Base-by-base conservation (phyloP, 495 filamentous ascomycete genomes). In the Xylaria longipes region DNA sequence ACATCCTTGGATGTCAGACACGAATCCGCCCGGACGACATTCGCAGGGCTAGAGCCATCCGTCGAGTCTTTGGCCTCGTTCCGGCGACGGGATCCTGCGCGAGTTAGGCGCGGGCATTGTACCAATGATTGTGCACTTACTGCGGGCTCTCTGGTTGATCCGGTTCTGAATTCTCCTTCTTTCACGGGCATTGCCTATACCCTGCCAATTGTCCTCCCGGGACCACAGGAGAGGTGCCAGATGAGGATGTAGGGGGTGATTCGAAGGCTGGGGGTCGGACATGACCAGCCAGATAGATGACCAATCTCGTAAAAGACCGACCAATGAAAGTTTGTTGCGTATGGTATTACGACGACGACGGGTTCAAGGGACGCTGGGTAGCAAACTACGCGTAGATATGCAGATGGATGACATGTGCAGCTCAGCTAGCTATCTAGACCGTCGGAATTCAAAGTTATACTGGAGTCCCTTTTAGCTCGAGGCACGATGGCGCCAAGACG, bases 321-420 rank as follows among this genome's bases (percentile, higher is more conserved):
- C 17, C 17, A 37, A 60, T 58, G 5, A 0, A 8, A 37, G 17
- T n/a, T n/a, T 20, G 17, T 8, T 48, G n/a, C n/a, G 25, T 48
- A 15, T 45, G 27, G 0, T 1, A 27, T 12, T 48, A 33, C 12
- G 8, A 27, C 22, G 37, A 33, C 12, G 8, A 27, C 22, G 37
- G 22, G 1, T 25, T 63, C 37, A 45, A 25, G 22, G n/a, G 9
- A 25, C 20, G 58, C 58, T 14, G 35, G n/a, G 35, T 12, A 43
- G 60, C 22, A 6, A 27, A 63, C n/a, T n/a, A n/a, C n/a, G 37
- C 35, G n/a, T 17, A 52, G 20, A 7, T 33, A 66, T 66, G 63
- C 63, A 66, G 29, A 25, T 52, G 29, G 63, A 66, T 66, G 63
- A 66, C 63, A 66, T 27, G 29, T 52, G 63, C 63, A 66, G 62